Base-by-base conservation (phyloP, 2,329 filamentous ascomycete species). In the Helotiales sp. region DNA sequence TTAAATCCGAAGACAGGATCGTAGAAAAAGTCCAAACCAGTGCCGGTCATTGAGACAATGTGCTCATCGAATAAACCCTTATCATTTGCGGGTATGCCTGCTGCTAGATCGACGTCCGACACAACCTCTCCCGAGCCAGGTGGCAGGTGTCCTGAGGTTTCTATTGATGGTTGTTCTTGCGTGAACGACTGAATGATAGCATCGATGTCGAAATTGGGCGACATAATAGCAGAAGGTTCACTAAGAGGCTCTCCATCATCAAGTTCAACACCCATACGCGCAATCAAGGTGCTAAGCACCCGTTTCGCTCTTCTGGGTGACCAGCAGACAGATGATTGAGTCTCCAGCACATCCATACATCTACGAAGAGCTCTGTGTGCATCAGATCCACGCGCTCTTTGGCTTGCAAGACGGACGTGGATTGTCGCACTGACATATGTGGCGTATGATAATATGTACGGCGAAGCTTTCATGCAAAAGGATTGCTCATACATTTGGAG, bases 361-460 rank as follows among this genome's bases (percentile, higher is more conserved):
- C 30, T 60, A 13, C 22, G 33, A 4, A 60, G 44, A 29, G 48
- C 33, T 1, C 33, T 19, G 15, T 57, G 54, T 5, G 58, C 54
- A 19, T 47, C 51, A 2, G 58, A 60, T n/a, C 58, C 51, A n/a
- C 12, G 44, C 3, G 15, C 19, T n/a, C 47, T 40, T 49, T 60
- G 58, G 25, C 52, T 36, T 3, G 55, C 52, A 9, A 52, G n/a
- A 6, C 59, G 55, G 15, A 61, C 59, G 38, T 61, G 59, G 9
- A 61, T 61, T 1, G 59, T 61, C 17, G 55, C 55, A 36, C 52
- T 54, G 2, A 61, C 59, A 83, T 76, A 84, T 0, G 79, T 81
- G 0, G 81, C 79, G 64, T 84, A 84, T 0, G 78, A 80, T 17
- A 83, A 75, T 1, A 83, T 68, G 54, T 83, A 83, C 0, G 81